phyloP scores from a whole-genome alignment of 2,329 filamentous ascomycete genomes.

The Talaromyces sp. region DNA sequence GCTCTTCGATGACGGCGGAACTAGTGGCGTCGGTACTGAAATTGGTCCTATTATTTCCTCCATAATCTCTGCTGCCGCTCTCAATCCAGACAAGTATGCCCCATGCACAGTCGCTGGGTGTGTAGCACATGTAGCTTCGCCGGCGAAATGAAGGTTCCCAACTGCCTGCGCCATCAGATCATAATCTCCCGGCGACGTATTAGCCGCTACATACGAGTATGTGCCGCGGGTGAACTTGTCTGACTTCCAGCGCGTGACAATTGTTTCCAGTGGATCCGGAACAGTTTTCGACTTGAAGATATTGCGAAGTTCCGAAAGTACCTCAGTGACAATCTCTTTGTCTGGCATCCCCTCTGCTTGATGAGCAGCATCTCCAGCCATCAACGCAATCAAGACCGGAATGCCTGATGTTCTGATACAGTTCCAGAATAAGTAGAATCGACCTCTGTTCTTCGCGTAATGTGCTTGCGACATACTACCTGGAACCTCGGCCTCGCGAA shows the following conservation, averaged over 20 bases:
- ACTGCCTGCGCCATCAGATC: slow-evolving; percentile 80
- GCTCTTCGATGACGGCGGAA: slow-evolving; percentile 39
- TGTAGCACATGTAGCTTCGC: slow-evolving; percentile 91
- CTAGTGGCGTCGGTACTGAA: slow-evolving; percentile 66
- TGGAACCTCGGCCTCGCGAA: slow-evolving; percentile 66
- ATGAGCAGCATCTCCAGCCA: slow-evolving; percentile 91
- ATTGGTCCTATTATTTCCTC: slow-evolving; percentile 78
- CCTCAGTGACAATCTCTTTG: slow-evolving; percentile 70
- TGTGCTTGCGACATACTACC: slow-evolving; percentile 73
- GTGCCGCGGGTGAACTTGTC: slow-evolving; percentile 90
- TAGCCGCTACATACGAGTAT: slow-evolving; percentile 87
- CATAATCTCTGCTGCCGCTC: slow-evolving; percentile 81
- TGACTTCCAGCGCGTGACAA: slow-evolving; percentile 87
- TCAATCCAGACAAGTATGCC: slow-evolving; percentile 86
- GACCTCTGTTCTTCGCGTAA: slow-evolving; percentile 73
- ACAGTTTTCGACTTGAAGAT: slow-evolving; percentile 64
- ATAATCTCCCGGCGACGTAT: slow-evolving; percentile 81
- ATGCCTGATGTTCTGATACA: slow-evolving; percentile 83
- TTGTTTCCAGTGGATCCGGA: slow-evolving; percentile 73
- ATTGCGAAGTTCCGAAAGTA: slow-evolving; percentile 68
- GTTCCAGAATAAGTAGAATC: slow-evolving; percentile 98
- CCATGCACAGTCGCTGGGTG: slow-evolving; percentile 97
- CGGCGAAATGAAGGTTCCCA: slow-evolving; percentile 88
- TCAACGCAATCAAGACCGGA: slow-evolving; percentile 81
- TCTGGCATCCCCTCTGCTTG: slow-evolving; percentile 76